phyloP scores from a whole-genome alignment of 805 yeast genomes.

The Wickerhamiella nectarea region DNA sequence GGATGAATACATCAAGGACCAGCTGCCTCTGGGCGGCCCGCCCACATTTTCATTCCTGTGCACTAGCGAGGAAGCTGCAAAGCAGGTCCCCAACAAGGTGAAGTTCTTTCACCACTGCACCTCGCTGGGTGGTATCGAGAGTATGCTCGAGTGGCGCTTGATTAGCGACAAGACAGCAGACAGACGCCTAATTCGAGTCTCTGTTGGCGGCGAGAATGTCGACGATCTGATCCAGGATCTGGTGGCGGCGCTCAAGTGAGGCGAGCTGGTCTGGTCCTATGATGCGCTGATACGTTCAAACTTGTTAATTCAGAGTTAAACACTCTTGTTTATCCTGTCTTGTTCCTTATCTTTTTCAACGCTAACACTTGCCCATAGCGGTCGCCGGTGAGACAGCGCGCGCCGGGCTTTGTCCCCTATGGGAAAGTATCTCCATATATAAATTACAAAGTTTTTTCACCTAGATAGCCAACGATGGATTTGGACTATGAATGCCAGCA shows the following conservation, averaged over 20 bases:
- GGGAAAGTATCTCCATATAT: too few relatives aligned
- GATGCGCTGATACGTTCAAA: too few relatives aligned
- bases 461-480: too few relatives aligned
- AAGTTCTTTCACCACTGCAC: conserved; percentile 71
- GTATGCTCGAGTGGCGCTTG: conserved; percentile 82
- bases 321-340: too few relatives aligned
- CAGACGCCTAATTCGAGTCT: conserved; percentile 51
- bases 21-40: conserved; percentile 42
- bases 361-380: too few relatives aligned
- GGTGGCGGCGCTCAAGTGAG: conserved; percentile 35
- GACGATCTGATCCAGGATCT: conserved; percentile 69
- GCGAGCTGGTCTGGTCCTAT: too few relatives aligned
- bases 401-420: too few relatives aligned
- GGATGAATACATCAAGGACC: conserved; percentile 52
- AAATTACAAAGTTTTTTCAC: too few relatives aligned
- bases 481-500: too few relatives aligned
- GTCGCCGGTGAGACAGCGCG: too few relatives aligned
- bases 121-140: conserved; percentile 84
- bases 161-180: conserved; percentile 48
- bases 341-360: too few relatives aligned
- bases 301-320: too few relatives aligned
- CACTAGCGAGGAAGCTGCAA: conserved; percentile 40
- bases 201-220: conserved; percentile 67
- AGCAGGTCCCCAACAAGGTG: conserved; percentile 17
- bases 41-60: conserved; percentile 67